Evolutionary conservation across 352 stramenopile species (phyloP).

Genomic region (Phytopythium helicoides): DNA sequence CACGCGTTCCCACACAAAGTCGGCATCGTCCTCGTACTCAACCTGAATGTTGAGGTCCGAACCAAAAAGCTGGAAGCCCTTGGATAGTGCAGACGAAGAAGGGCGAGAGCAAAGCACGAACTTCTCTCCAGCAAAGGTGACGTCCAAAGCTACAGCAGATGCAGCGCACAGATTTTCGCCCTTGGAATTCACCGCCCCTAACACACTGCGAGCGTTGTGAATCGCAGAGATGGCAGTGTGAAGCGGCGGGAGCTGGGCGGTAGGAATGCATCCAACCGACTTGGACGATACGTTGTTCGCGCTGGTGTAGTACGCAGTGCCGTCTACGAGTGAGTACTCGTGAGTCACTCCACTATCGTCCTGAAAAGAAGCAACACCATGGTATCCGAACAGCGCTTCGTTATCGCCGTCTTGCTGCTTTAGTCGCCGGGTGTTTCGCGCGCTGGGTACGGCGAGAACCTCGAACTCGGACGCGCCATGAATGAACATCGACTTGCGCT

Average conservation of each 20-base stretch:
- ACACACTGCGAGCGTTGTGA: constrained; percentile 13
- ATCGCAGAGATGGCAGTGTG: constrained; percentile 24
- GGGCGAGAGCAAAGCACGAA: constrained; percentile 36
- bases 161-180: constrained; percentile 12
- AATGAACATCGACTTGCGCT: constrained; percentile 32
- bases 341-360: constrained; percentile 18
- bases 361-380: constrained; percentile 27
- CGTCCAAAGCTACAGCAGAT: constrained; percentile 18
- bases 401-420: neutral
- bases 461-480: constrained; percentile 27
- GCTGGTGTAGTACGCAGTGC: constrained; percentile 27
- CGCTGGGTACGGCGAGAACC: constrained; percentile 9
- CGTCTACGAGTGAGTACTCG: constrained; percentile 37
- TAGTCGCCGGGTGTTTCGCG: neutral
- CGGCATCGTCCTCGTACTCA: constrained; percentile 21
- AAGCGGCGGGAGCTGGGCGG: constrained; percentile 24
- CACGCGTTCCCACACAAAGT: constrained; percentile 8
- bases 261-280: constrained; percentile 23
- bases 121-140: constrained; percentile 37
- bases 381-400: constrained; percentile 19
- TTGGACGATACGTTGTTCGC: constrained; percentile 1
- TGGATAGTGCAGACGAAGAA: constrained; percentile 1
- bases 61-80: constrained; percentile 37
- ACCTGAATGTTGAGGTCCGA: constrained; percentile 42
- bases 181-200: constrained; percentile 7